These are phyloP conservation scores for Ceratobasidium sp. DNA, from an alignment of 1,284 basidiomycete species.

Conservation along the genomic window DNA sequence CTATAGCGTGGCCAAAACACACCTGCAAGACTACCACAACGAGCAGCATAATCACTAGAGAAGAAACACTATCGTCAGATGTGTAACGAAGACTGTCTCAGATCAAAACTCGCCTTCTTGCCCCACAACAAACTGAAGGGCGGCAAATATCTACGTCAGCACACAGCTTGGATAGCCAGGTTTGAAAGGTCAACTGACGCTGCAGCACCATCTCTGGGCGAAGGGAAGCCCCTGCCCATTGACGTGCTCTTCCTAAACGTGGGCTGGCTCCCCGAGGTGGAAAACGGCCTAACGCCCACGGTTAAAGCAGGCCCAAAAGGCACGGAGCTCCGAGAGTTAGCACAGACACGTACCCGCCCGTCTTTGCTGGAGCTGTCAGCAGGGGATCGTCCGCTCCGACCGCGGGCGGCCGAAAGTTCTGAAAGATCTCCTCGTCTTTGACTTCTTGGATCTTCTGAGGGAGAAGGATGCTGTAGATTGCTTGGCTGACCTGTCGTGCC, in stretches of 20 bases:
- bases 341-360: neutral
- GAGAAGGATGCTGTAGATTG: constrained; percentile 31
- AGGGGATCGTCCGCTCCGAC: constrained; percentile 21
- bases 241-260: constrained; percentile 14
- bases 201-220: constrained; percentile 15
- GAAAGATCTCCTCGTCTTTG: constrained; percentile 37
- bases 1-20: neutral
- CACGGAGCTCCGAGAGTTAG: neutral
- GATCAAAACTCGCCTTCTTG: constrained; percentile 11
- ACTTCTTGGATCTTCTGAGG: constrained; percentile 34
- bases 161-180: too few species aligned
- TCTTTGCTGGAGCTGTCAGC: constrained; percentile 5
- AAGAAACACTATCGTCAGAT: neutral
- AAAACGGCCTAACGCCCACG: constrained; percentile 12
- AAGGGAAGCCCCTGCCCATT: neutral
- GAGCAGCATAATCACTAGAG: neutral
- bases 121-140: constrained; percentile 26
- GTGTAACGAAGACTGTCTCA: neutral
- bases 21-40: too few species aligned
- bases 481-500: constrained; percentile 17
- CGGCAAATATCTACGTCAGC: neutral
- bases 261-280: neutral
- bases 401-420: constrained; percentile 32
- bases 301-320: neutral
- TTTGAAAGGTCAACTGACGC: constrained; percentile 1